These are phyloP conservation scores for Amylostereum areolatum DNA, from an alignment of 1,284 basidiomycete species.

Conservation along the genomic window DNA sequence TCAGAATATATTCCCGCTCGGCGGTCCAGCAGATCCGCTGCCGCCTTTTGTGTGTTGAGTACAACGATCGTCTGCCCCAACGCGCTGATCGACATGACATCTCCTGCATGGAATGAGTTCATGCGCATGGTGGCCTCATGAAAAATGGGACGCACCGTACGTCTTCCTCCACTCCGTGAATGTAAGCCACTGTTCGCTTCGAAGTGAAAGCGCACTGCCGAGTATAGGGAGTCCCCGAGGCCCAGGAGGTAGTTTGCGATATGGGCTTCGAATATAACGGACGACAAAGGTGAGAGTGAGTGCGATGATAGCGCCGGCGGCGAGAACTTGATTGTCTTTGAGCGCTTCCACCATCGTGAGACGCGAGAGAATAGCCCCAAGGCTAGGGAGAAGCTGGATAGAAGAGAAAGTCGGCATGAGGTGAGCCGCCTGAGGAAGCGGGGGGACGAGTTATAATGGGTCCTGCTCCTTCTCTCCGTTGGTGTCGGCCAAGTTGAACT, in stretches of 20 bases:
- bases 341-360: not conserved
- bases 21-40: slow-evolving; percentile 21
- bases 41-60: slow-evolving; percentile 18
- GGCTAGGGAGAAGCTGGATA: too few relatives aligned
- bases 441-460: too few relatives aligned
- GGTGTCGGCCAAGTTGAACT: too few relatives aligned
- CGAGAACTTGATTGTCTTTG: not conserved
- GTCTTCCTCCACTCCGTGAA: slow-evolving; percentile 14
- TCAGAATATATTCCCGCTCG: slow-evolving; percentile 19
- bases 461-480: too few relatives aligned
- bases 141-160: slow-evolving; percentile 7
- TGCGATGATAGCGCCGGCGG: not conserved
- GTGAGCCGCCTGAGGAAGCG: too few relatives aligned
- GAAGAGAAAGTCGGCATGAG: too few relatives aligned
- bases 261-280: slow-evolving; percentile 10
- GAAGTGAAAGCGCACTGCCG: slow-evolving; percentile 13
- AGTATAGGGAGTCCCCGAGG: slow-evolving; percentile 13
- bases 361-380: too few relatives aligned
- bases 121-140: not conserved
- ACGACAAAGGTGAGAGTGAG: not conserved
- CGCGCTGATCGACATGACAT: slow-evolving; percentile 18
- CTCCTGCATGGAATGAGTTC: slow-evolving; percentile 11
- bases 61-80: slow-evolving; percentile 20
- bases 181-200: slow-evolving; percentile 13
- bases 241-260: slow-evolving; percentile 14